phyloP scores from a whole-genome alignment of 1,284 basidiomycete genomes.

The Malassezia obtusa region DNA sequence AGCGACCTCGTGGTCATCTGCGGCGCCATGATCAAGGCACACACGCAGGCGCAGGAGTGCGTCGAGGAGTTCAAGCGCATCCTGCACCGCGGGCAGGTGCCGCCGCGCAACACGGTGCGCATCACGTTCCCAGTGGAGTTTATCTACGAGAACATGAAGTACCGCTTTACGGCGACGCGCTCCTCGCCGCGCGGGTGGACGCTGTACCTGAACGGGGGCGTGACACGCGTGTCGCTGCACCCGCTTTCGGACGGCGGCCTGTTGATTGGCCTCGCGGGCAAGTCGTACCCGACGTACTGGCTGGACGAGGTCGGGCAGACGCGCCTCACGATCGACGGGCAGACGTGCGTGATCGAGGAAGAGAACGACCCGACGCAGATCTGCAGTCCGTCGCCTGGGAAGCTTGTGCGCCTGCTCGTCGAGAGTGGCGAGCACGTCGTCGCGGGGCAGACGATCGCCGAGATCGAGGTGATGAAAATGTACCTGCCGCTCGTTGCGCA shows the following conservation, averaged over 20 bases:
- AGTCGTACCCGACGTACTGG: constrained; percentile 97
- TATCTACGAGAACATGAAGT: constrained; percentile 91
- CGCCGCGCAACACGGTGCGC: constrained; percentile 83
- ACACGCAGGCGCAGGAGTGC: constrained; percentile 78
- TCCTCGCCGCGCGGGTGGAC: constrained; percentile 82
- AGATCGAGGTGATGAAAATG: constrained; percentile 63
- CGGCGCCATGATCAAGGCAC: constrained; percentile 85
- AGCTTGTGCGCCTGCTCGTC: constrained; percentile 86
- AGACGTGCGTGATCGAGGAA: constrained; percentile 96
- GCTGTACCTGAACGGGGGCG: constrained; percentile 79
- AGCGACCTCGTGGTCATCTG: constrained; percentile 84
- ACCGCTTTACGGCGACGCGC: constrained; percentile 89
- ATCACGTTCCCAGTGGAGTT: constrained; percentile 89
- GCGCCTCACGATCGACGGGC: constrained; percentile 79
- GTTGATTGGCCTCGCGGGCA: constrained; percentile 78
- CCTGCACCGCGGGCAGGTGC: constrained; percentile 95
- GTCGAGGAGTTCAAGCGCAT: constrained; percentile 88
- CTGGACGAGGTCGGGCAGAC: constrained; percentile 75
- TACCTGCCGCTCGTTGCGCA: constrained; percentile 64
- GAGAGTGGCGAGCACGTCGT: constrained; percentile 95
- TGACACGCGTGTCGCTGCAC: constrained; percentile 49
- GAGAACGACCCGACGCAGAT: constrained; percentile 98
- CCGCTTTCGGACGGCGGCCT: constrained; percentile 90
- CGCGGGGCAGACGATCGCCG: constrained; percentile 91
- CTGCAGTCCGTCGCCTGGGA: constrained; percentile 89